Percentiles rank a stretch among this genome's conserved stretches.
These are phyloP conservation scores for Aureobasidium subglaciale DNA, from an alignment of 2,329 filamentous ascomycete genomes.

Conservation along the genomic window DNA sequence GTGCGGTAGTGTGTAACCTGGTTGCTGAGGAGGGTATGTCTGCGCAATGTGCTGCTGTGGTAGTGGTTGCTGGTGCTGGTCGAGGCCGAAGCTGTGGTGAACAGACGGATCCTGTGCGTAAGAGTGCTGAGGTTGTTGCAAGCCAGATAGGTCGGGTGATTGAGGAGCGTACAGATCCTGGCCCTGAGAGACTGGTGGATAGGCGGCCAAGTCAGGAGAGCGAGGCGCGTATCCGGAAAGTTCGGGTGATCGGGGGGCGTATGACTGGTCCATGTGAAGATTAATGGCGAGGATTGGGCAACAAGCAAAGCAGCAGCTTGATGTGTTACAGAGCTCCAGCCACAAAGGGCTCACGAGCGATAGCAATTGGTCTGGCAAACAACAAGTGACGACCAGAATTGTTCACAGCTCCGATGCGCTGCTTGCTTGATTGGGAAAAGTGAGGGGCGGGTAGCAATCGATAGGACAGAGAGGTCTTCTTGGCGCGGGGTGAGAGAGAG, in stretches of 20 bases:
- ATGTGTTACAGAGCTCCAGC: neutral
- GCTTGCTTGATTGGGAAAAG: neutral
- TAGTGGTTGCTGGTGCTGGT: slow-evolving; percentile 9
- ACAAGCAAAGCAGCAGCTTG: neutral
- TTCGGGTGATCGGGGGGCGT: slow-evolving; percentile 17
- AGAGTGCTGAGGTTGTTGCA: slow-evolving; percentile 8
- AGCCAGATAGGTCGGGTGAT: slow-evolving; percentile 17
- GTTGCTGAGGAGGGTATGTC: slow-evolving; percentile 10
- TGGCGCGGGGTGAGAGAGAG: neutral
- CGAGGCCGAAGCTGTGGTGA: neutral
- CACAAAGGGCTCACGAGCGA: slow-evolving; percentile 4
- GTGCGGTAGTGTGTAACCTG: slow-evolving; percentile 11
- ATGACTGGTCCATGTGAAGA: slow-evolving; percentile 14
- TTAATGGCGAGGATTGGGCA: neutral
- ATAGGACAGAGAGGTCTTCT: slow-evolving; percentile 4
- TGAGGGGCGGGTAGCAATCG: slow-evolving; percentile 1
- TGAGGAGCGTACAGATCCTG: slow-evolving; percentile 19
- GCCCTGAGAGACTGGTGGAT: slow-evolving; percentile 33
- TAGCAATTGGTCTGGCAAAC: slow-evolving; percentile 4
- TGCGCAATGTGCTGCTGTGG: slow-evolving; percentile 14
- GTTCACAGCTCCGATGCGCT: slow-evolving; percentile 3
- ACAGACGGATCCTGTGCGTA: slow-evolving; percentile 1
- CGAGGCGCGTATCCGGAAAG: slow-evolving; percentile 32
- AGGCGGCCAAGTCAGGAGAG: slow-evolving; percentile 43
- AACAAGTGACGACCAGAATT: neutral